A percentile compares a stretch with the other conserved stretches of the same genome.
Evolutionary conservation across 495 filamentous ascomycete genomes (phyloP).

Genomic region (Cladorrhinum samala): DNA sequence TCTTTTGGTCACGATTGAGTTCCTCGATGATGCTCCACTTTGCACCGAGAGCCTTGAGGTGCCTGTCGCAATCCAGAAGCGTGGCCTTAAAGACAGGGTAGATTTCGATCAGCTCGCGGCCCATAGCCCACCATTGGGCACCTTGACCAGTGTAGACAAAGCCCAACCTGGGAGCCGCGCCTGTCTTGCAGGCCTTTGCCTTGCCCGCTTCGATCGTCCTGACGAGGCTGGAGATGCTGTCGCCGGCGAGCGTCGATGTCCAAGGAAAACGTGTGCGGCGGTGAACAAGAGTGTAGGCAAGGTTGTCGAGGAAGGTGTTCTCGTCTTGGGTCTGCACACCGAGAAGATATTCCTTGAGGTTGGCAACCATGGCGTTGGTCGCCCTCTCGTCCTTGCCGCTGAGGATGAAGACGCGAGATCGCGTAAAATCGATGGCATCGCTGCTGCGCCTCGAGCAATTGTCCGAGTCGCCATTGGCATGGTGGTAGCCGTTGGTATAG

Average conservation of each 20-base stretch:
- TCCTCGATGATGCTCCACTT: slow-evolving; percentile 26
- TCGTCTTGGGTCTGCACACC: slow-evolving; percentile 7
- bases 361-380: slow-evolving; percentile 14
- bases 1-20: slow-evolving; percentile 19
- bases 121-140: slow-evolving; percentile 52
- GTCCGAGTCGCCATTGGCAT: background rate
- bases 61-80: slow-evolving; percentile 22
- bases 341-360: slow-evolving; percentile 16
- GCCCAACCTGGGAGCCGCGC: slow-evolving; percentile 10
- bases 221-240: slow-evolving; percentile 9
- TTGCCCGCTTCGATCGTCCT: slow-evolving; percentile 18
- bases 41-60: slow-evolving; percentile 28
- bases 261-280: slow-evolving; percentile 29
- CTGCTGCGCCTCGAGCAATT: slow-evolving; percentile 2
- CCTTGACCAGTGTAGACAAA: slow-evolving; percentile 44
- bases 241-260: slow-evolving; percentile 11
- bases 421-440: background rate
- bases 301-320: slow-evolving; percentile 21
- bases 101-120: slow-evolving; percentile 36
- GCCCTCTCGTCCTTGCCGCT: slow-evolving; percentile 24
- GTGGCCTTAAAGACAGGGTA: slow-evolving; percentile 27
- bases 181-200: slow-evolving; percentile 12
- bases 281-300: slow-evolving; percentile 29
- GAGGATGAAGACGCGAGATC: slow-evolving; percentile 16
- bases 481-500: slow-evolving; percentile 1